Percentiles rank a stretch among this genome's conserved stretches.
These are phyloP conservation scores for Leptographium radiaticola DNA, from an alignment of 2,329 filamentous ascomycete species.

Conservation along the genomic window DNA sequence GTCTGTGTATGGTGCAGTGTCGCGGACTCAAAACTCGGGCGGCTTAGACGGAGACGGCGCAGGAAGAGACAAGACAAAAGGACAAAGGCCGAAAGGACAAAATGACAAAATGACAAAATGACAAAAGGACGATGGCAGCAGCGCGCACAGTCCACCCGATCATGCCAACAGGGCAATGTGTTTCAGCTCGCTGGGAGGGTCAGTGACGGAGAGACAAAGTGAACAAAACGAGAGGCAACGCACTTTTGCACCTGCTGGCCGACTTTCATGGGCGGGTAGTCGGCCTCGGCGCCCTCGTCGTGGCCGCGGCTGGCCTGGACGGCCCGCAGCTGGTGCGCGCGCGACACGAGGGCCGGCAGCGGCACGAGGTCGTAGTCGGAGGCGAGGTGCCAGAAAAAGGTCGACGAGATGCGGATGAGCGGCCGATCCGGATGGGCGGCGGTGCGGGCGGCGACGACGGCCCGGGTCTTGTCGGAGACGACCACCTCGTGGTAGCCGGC, in stretches of 20 bases:
- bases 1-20: too few species aligned
- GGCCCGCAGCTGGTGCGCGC: conserved; percentile 29
- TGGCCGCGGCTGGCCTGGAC: conserved; percentile 34
- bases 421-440: conserved; percentile 32
- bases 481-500: conserved; percentile 51
- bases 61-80: too few species aligned
- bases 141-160: background rate
- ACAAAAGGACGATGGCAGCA: too few species aligned
- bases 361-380: conserved; percentile 43
- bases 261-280: conserved; percentile 42
- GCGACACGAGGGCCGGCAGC: conserved; percentile 31
- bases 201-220: background rate
- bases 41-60: too few species aligned
- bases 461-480: conserved; percentile 38
- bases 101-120: too few species aligned
- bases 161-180: conserved; percentile 39
- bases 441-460: conserved; percentile 30
- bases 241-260: conserved; percentile 45
- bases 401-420: conserved; percentile 44
- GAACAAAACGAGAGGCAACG: conserved; percentile 14
- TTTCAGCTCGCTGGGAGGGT: conserved; percentile 29
- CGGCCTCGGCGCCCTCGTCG: conserved; percentile 37
- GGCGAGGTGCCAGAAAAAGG: conserved; percentile 47
- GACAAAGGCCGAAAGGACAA: too few species aligned
- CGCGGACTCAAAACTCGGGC: too few species aligned